A percentile compares a stretch with the other conserved stretches of the same genome.
These are phyloP conservation scores for Aspergillus amoenus DNA, from an alignment of 2,329 filamentous ascomycete genomes.

Conservation along the genomic window DNA sequence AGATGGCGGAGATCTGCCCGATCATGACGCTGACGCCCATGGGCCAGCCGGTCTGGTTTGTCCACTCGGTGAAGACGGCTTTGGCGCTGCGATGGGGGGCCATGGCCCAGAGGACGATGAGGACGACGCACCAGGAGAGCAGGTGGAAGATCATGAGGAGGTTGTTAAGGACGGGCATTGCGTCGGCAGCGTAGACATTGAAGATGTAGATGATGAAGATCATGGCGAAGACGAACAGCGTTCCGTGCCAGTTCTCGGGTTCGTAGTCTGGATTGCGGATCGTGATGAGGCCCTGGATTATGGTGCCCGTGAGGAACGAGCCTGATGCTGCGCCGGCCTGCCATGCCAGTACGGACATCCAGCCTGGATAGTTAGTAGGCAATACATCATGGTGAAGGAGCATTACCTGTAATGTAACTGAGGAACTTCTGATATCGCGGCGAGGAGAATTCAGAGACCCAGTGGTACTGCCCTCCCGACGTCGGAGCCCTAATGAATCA, in stretches of 20 bases:
- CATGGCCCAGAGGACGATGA: constrained; percentile 34
- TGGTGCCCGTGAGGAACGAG: constrained; percentile 48
- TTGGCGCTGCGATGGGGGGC: constrained; percentile 28
- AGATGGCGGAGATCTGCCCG: constrained; percentile 37
- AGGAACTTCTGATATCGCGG: constrained; percentile 51
- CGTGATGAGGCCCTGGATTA: constrained; percentile 48
- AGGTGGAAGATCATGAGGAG: constrained; percentile 39
- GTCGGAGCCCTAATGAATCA: constrained; percentile 48
- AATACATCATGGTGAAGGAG: not conserved
- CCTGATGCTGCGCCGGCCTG: constrained; percentile 51
- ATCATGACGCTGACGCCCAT: constrained; percentile 38
- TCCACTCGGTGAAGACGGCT: constrained; percentile 38
- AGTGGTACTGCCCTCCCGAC: constrained; percentile 59
- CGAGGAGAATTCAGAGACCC: constrained; percentile 57
- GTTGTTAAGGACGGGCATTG: constrained; percentile 40
- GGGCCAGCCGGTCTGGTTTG: constrained; percentile 40
- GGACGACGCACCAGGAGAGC: constrained; percentile 36
- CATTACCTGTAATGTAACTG: constrained; percentile 52
- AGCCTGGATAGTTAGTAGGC: constrained; percentile 32
- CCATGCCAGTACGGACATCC: constrained; percentile 53
- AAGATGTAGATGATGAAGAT: constrained; percentile 44
- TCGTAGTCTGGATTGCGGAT: constrained; percentile 44
- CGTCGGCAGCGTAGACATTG: constrained; percentile 37
- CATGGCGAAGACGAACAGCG: constrained; percentile 49
- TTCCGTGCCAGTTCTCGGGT: constrained; percentile 49